phyloP scores from a whole-genome alignment of 2,329 filamentous ascomycete genomes.

The Cytospora piceae region DNA sequence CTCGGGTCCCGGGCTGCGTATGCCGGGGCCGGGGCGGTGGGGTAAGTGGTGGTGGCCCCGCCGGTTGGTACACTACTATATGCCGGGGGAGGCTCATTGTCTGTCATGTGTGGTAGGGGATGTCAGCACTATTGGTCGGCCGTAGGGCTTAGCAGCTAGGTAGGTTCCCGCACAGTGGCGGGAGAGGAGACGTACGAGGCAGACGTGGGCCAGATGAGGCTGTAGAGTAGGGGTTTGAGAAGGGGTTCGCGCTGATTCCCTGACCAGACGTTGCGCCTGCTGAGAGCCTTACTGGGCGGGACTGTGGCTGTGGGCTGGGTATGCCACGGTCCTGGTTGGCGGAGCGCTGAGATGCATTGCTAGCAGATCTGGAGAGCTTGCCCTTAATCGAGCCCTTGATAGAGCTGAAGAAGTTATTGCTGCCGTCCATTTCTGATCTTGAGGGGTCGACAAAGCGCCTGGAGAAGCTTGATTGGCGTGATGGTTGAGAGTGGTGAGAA shows the following conservation, averaged over 20 bases:
- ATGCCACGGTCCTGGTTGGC: slow-evolving; percentile 19
- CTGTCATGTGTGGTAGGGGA: slow-evolving; percentile 29
- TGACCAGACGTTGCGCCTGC: slow-evolving; percentile 23
- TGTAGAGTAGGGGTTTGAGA: slow-evolving; percentile 31
- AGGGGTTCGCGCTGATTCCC: slow-evolving; percentile 31
- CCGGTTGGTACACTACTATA: slow-evolving; percentile 36
- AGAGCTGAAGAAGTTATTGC: slow-evolving; percentile 34
- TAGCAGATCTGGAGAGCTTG: slow-evolving; percentile 40
- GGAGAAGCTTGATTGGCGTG: background rate
- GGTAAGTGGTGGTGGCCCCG: slow-evolving; percentile 28
- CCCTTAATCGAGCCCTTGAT: slow-evolving; percentile 41
- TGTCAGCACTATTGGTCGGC: background rate
- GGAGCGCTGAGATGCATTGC: slow-evolving; percentile 24
- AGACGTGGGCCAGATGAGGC: slow-evolving; percentile 31
- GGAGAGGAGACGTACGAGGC: slow-evolving; percentile 30
- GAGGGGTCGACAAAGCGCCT: slow-evolving; percentile 10
- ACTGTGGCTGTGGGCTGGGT: slow-evolving; percentile 30
- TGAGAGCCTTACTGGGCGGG: slow-evolving; percentile 18
- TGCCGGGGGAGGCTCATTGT: slow-evolving; percentile 42
- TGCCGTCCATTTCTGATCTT: slow-evolving; percentile 20
- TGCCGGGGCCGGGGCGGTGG: slow-evolving; percentile 9
- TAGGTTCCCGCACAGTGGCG: background rate
- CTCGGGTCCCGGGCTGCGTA: slow-evolving; percentile 27
- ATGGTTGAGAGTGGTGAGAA: slow-evolving; percentile 13
- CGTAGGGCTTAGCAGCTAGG: too few relatives aligned